Conservation (phyloP, 2,329 filamentous ascomycete genomes). For the Talaromyces albobiverticillius region DNA sequence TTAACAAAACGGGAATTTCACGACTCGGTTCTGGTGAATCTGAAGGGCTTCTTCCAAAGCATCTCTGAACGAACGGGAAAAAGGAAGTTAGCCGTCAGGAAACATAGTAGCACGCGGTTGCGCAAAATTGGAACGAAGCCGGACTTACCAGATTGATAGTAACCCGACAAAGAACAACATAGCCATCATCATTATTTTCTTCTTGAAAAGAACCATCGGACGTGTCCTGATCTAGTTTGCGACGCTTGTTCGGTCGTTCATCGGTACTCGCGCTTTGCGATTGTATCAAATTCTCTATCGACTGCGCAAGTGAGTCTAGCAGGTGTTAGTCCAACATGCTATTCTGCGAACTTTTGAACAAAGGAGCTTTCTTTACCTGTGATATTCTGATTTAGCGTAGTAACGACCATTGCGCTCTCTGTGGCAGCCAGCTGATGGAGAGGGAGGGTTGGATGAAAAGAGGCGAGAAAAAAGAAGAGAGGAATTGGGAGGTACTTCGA, state of each 20-base stretch:
- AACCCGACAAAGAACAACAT: constrained; percentile 28
- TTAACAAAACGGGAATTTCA: constrained; percentile 11
- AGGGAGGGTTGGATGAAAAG: constrained; percentile 11
- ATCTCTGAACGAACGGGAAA: not conserved
- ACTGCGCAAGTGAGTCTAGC: constrained; percentile 10
- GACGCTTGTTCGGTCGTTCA: constrained; percentile 30
- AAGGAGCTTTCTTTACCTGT: constrained; percentile 7
- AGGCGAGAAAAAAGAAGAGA: constrained; percentile 9
- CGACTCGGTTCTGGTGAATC: not conserved
- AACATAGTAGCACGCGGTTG: not conserved
- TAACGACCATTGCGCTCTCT: not conserved
- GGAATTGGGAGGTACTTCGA: not conserved
- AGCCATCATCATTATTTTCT: constrained; percentile 22
- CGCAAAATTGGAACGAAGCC: not conserved
- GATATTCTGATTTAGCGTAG: constrained; percentile 7
- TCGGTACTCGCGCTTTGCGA: not conserved
- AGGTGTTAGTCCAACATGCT: not conserved
- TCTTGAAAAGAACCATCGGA: not conserved
- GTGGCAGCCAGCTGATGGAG: not conserved
- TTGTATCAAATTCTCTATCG: constrained; percentile 7
- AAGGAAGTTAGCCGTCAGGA: not conserved
- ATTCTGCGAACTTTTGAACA: not conserved
- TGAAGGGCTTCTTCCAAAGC: not conserved
- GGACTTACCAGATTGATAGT: constrained; percentile 12
- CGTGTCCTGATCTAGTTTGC: constrained; percentile 20